Evolutionary conservation across 2,329 filamentous ascomycete genomes (phyloP).

Genomic region (Clonostachys sp.): DNA sequence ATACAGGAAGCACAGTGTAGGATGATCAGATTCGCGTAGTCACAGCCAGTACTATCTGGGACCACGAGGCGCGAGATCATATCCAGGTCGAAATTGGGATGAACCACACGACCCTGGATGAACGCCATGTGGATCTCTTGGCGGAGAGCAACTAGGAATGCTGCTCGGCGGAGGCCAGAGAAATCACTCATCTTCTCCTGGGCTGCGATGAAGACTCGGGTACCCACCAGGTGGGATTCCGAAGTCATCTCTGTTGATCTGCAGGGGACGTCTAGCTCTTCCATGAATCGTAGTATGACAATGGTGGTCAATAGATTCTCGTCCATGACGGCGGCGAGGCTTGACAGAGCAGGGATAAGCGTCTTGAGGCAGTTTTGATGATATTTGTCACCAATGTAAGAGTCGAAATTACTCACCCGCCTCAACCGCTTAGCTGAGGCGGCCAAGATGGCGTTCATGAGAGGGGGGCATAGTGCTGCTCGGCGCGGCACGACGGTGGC

Average conservation of each 20-base stretch:
- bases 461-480: slow-evolving; percentile 41
- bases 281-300: slow-evolving; percentile 19
- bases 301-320: slow-evolving; percentile 20
- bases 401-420: slow-evolving; percentile 32
- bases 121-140: slow-evolving; percentile 23
- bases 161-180: slow-evolving; percentile 16
- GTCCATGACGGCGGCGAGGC: slow-evolving; percentile 15
- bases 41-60: slow-evolving; percentile 14
- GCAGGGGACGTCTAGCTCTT: slow-evolving; percentile 10
- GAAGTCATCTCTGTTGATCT: neutral
- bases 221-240: slow-evolving; percentile 19
- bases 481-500: slow-evolving; percentile 47
- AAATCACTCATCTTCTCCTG: slow-evolving; percentile 17
- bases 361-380: slow-evolving; percentile 47
- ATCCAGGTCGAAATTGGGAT: slow-evolving; percentile 15
- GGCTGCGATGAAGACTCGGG: slow-evolving; percentile 17
- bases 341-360: slow-evolving; percentile 17
- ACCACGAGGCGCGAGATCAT: slow-evolving; percentile 8
- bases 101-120: slow-evolving; percentile 16
- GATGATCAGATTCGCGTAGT: slow-evolving; percentile 16
- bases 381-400: slow-evolving; percentile 44
- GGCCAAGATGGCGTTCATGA: slow-evolving; percentile 53
- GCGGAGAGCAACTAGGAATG: slow-evolving; percentile 18
- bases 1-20: slow-evolving; percentile 18
- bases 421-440: slow-evolving; percentile 50